A percentile compares a stretch with the other conserved stretches of the same genome.
phyloP scores from a whole-genome alignment of 768 basidiomycete species.

The Hericium coralloides region DNA sequence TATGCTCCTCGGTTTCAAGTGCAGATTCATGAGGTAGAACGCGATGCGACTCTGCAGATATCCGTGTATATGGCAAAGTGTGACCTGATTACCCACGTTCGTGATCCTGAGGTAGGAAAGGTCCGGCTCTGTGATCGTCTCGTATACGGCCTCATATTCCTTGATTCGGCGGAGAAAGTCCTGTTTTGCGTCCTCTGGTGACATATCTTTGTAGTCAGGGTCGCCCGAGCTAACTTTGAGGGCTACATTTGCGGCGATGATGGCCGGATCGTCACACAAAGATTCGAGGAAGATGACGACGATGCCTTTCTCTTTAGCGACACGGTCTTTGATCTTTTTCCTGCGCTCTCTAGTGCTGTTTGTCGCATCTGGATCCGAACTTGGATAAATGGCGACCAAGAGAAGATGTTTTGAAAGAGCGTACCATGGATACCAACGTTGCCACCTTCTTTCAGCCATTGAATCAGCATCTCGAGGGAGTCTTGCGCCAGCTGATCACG shows the following conservation, averaged over 20 bases:
- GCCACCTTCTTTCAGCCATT: constrained; percentile 90
- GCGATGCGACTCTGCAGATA: constrained; percentile 96
- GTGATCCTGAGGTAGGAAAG: constrained; percentile 87
- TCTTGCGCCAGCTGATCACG: constrained; percentile 85
- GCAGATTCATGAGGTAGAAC: constrained; percentile 97
- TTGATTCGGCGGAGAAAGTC: constrained; percentile 90
- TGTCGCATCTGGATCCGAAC: constrained; percentile 69
- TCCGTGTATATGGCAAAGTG: constrained; percentile 79
- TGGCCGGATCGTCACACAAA: constrained; percentile 84
- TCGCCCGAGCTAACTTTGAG: constrained; percentile 95
- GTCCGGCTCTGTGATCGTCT: constrained; percentile 87
- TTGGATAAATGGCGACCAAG: not conserved
- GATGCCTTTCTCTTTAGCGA: constrained; percentile 81
- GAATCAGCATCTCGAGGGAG: constrained; percentile 88
- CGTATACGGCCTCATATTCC: constrained; percentile 92
- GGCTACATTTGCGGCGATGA: constrained; percentile 93
- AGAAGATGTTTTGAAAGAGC: constrained; percentile 7
- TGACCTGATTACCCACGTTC: constrained; percentile 89
- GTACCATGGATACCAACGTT: constrained; percentile 97
- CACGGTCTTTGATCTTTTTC: constrained; percentile 75
- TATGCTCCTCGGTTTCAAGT: constrained; percentile 93
- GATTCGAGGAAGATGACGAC: constrained; percentile 92
- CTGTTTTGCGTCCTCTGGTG: constrained; percentile 72
- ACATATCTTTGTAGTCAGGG: constrained; percentile 92
- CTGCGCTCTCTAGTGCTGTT: constrained; percentile 79